Conservation (phyloP, 352 stramenopile genomes). For the Globisporangium perplexum region DNA sequence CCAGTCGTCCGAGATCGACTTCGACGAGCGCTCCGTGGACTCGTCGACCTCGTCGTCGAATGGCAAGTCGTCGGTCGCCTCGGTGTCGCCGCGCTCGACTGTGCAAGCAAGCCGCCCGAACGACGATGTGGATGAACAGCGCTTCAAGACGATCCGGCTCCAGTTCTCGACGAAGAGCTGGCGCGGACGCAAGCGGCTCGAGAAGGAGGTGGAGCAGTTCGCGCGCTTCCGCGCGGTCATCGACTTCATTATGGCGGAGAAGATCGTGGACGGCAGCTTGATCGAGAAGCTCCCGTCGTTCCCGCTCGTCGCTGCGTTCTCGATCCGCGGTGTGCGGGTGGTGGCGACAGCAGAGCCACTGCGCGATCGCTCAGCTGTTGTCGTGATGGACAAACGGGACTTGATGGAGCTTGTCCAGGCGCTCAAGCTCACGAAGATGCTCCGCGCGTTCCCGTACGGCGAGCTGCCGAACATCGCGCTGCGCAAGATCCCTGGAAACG, state of each 20-base stretch:
- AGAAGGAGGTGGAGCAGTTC: conserved; percentile 39
- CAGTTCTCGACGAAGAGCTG: conserved; percentile 61
- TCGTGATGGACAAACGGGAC: conserved; percentile 45
- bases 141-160: conserved; percentile 51
- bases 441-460: conserved; percentile 56
- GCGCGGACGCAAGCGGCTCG: conserved; percentile 60
- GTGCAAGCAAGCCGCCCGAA: neutral
- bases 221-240: conserved; percentile 49
- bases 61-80: too few species aligned
- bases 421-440: conserved; percentile 41
- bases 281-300: conserved; percentile 44
- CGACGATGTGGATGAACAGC: conserved; percentile 52
- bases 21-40: conserved; percentile 15
- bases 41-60: conserved; percentile 26
- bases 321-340: conserved; percentile 45
- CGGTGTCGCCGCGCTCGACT: too few species aligned
- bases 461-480: conserved; percentile 58
- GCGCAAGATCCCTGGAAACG: conserved; percentile 28
- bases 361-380: conserved; percentile 29
- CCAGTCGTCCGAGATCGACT: conserved; percentile 17
- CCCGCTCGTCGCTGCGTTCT: conserved; percentile 52
- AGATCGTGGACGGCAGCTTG: conserved; percentile 22
- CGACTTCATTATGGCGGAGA: conserved; percentile 40
- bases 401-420: conserved; percentile 31
- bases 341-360: conserved; percentile 45